A percentile compares a stretch with the other conserved stretches of the same genome.
Evolutionary conservation across 148 eudicot species (phyloP).

Genomic region (Oxyria digyna): DNA sequence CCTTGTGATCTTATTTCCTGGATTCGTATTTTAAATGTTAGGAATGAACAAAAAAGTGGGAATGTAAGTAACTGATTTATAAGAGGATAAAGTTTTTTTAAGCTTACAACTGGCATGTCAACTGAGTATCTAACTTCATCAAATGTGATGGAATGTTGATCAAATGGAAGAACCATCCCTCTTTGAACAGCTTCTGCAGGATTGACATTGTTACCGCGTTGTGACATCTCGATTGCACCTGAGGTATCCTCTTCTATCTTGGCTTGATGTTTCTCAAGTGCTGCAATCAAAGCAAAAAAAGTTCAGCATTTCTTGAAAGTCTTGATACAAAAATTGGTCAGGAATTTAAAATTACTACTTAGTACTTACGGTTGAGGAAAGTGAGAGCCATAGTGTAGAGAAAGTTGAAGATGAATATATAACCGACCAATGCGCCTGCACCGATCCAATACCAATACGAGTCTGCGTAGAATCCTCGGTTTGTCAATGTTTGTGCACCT

Average conservation of each 20-base stretch:
- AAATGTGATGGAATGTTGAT: conserved; percentile 62
- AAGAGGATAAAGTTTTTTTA: not conserved
- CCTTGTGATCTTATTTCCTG: conserved; percentile 74
- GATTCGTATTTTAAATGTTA: not conserved
- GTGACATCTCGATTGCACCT: conserved; percentile 16
- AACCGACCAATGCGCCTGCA: conserved; percentile 43
- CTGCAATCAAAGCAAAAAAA: conserved; percentile 31
- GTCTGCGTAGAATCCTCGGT: conserved; percentile 28
- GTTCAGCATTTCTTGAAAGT: not conserved
- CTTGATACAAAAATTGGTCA: not conserved
- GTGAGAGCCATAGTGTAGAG: conserved; percentile 34
- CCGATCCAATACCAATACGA: conserved; percentile 64
- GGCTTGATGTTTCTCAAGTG: conserved; percentile 36
- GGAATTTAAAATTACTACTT: too few species aligned
- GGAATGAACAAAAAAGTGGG: too few species aligned
- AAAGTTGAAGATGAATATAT: conserved; percentile 27
- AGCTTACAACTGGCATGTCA: conserved; percentile 71
- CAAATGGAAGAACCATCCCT: conserved; percentile 85
- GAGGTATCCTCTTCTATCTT: conserved; percentile 21
- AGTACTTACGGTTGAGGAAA: conserved; percentile 31
- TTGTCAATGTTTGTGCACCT: conserved; percentile 20
- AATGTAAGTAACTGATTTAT: not conserved
- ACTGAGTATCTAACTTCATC: conserved; percentile 60
- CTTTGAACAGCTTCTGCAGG: not conserved
- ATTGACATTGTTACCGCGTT: conserved; percentile 9